Evolutionary conservation across 1,139 yeast genomes (phyloP).

Genomic region (Kurtzmaniella quercitrusa): DNA sequence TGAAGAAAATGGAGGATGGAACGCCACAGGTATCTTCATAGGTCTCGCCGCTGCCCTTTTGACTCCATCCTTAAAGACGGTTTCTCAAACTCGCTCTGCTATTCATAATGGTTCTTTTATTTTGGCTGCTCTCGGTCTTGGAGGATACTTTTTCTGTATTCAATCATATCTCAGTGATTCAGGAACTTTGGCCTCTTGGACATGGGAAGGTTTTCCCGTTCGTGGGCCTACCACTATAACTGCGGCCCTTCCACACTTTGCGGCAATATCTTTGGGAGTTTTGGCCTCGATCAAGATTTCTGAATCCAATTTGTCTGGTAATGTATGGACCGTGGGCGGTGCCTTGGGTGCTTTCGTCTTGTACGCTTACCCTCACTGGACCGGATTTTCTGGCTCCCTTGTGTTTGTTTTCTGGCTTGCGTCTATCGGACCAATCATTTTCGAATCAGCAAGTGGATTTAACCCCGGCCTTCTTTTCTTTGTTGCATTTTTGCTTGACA

Average conservation of each 20-base stretch:
- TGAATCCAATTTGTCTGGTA: slow-evolving; percentile 17
- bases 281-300: slow-evolving; percentile 22
- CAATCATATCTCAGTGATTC: slow-evolving; percentile 80
- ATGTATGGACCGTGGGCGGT: slow-evolving; percentile 37
- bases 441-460: slow-evolving; percentile 55
- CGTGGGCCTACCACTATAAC: slow-evolving; percentile 88
- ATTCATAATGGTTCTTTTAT: slow-evolving; percentile 36
- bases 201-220: slow-evolving; percentile 91
- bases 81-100: slow-evolving; percentile 4
- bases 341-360: slow-evolving; percentile 48
- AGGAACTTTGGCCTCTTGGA: slow-evolving; percentile 82
- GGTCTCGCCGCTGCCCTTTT: slow-evolving; percentile 63
- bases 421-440: slow-evolving; percentile 59
- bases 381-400: slow-evolving; percentile 78
- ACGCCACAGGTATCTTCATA: slow-evolving; percentile 62
- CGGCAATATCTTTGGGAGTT: slow-evolving; percentile 57
- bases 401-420: slow-evolving; percentile 61
- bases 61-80: slow-evolving; percentile 27
- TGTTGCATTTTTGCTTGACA: slow-evolving; percentile 51
- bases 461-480: slow-evolving; percentile 58
- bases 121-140: slow-evolving; percentile 67
- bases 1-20: slow-evolving; percentile 80
- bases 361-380: slow-evolving; percentile 63
- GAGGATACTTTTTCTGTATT: slow-evolving; percentile 67
- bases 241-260: slow-evolving; percentile 70